Conservation (phyloP, 495 filamentous ascomycete species). For the Talaromyces nanjingensis region DNA sequence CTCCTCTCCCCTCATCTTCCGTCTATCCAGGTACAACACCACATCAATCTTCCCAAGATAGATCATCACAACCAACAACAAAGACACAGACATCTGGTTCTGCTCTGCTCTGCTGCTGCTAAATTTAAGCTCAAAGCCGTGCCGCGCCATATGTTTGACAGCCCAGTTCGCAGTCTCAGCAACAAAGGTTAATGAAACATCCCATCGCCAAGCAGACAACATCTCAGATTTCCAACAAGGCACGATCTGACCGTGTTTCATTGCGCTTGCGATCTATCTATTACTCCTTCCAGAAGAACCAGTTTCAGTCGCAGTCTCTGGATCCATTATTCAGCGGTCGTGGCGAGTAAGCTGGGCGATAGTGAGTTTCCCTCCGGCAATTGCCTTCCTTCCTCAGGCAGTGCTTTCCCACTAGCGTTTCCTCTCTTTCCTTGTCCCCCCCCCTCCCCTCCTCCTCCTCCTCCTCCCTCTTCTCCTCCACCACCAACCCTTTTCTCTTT, state of each 20-base stretch:
- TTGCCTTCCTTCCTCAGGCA: not conserved
- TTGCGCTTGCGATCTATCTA: not conserved
- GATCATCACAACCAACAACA: not conserved
- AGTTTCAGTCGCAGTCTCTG: not conserved
- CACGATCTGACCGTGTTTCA: not conserved
- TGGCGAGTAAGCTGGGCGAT: not conserved
- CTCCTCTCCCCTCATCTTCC: not conserved
- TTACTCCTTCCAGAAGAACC: not conserved
- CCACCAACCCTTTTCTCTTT: not conserved
- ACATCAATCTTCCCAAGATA: not conserved
- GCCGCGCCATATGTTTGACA: not conserved
- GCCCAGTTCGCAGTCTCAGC: slow-evolving; percentile 2
- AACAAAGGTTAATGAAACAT: slow-evolving; percentile 4
- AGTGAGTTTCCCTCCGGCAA: not conserved
- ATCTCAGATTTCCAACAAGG: slow-evolving; percentile 3
- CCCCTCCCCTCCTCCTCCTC: not conserved
- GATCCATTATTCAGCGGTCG: not conserved
- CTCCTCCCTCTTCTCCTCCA: not conserved
- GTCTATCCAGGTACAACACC: not conserved
- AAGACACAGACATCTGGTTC: not conserved
- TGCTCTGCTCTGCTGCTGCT: not conserved
- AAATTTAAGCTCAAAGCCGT: slow-evolving; percentile 4
- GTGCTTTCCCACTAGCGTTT: not conserved
- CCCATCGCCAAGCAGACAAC: not conserved
- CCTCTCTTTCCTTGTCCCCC: not conserved